Base-by-base conservation (phyloP, 148 eudicot genomes). In the Silene conica region DNA sequence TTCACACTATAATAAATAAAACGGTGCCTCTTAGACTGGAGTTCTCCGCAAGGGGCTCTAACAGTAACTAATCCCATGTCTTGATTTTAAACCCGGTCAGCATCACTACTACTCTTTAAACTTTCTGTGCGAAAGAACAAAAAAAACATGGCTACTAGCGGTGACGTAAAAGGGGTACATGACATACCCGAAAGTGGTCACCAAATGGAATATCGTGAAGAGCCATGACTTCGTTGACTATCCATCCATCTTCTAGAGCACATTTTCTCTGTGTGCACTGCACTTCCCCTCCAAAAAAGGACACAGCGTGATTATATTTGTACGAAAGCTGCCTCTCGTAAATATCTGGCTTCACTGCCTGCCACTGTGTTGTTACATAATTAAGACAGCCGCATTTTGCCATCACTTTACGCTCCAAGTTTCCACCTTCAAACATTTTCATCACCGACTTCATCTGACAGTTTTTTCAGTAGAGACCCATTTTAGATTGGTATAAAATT, bases 201-300 rank as follows among this genome's bases (percentile, higher is more conserved):
- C 89, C 80, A 63, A 88, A 87, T 0, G 96, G 98, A 63, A 90
- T 83, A 73, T 86, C 86, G 18, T 88, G 88, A 60, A 92, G 83
- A 26, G 83, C 85, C 96, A 92, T 87, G 60, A 82, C 80, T 82
- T 92, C 92, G 11, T 78, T 84, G 26, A 92, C 73, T 3, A 85
- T 71, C 92, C 96, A 92, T 38, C 90, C 92, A 67, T 75, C 65
- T 12, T 80, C 75, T 31, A 76, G 76, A 34, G 82, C 83, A 5
- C 82, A 83, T 83, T 84, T 90, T 64, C 87, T 86, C 74, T 92
- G 98, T 10, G 88, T 87, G 83, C 88, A 80, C 22, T 79, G 85
- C 9, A 87, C 96, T 73, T 92, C 90, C 10, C 93, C 98, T 78
- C 96, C 92, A 46, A 90, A 92, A 56, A 85, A 80, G 57, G 97